phyloP scores from a whole-genome alignment of 1,284 basidiomycete species.

The Cryptococcus sp. region DNA sequence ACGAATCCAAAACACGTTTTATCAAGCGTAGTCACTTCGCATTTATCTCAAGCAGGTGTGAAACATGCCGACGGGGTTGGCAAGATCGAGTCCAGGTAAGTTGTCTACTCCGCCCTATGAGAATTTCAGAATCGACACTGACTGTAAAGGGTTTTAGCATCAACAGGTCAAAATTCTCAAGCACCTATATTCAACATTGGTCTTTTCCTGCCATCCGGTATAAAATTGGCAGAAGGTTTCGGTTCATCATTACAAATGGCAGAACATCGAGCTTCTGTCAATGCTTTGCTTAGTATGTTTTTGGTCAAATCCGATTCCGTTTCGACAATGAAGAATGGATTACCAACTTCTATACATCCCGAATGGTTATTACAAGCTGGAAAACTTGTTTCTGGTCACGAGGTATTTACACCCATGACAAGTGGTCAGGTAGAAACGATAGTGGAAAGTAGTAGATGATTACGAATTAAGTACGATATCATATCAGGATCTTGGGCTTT shows the following conservation, averaged over 20 bases:
- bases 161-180: conserved; percentile 83
- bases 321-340: background rate
- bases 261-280: conserved; percentile 70
- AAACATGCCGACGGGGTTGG: conserved; percentile 60
- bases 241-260: conserved; percentile 93
- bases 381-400: background rate
- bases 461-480: no score
- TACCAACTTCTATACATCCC: background rate
- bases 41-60: conserved; percentile 54
- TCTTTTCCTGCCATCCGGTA: conserved; percentile 76
- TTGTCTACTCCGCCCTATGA: conserved; percentile 1
- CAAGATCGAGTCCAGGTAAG: conserved; percentile 56
- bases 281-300: conserved; percentile 42
- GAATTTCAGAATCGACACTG: background rate
- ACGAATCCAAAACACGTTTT: conserved; percentile 76
- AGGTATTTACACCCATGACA: background rate
- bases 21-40: conserved; percentile 69
- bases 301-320: conserved; percentile 28
- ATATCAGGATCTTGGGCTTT: no score
- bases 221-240: conserved; percentile 88
- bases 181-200: conserved; percentile 91
- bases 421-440: background rate
- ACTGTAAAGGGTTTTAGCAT: conserved; percentile 67
- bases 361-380: background rate
- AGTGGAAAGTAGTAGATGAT: background rate